Evolutionary conservation across 371 early-diverging fungal genomes (phyloP).

Genomic region (Mucor sp.): DNA sequence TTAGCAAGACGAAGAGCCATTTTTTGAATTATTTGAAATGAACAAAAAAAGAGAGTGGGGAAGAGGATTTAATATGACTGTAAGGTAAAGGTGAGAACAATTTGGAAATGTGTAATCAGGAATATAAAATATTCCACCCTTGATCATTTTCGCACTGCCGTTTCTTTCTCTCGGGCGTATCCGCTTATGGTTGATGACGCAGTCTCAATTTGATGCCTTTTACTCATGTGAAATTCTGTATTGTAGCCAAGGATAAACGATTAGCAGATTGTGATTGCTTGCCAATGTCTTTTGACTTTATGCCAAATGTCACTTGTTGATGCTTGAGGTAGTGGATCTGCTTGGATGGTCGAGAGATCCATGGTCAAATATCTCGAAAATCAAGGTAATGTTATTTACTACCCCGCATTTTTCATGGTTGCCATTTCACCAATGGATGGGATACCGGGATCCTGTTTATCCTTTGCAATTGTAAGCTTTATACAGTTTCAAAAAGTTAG

Average conservation of each 20-base stretch:
- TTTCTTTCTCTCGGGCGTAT: slow-evolving; percentile 2
- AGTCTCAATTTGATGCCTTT: not conserved
- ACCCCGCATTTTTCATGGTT: not conserved
- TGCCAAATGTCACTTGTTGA: not conserved
- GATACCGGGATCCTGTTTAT: not conserved
- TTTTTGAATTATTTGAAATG: not conserved
- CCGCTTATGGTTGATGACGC: slow-evolving; percentile 16
- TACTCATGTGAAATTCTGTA: slow-evolving; percentile 10
- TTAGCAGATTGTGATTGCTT: not conserved
- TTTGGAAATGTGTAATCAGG: slow-evolving; percentile 2
- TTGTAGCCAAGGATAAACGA: slow-evolving; percentile 1
- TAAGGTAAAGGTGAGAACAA: slow-evolving; percentile 7
- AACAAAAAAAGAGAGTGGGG: slow-evolving; percentile 25
- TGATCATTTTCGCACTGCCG: slow-evolving; percentile 8
- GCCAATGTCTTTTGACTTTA: not conserved
- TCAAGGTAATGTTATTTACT: not conserved
- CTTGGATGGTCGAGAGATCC: not conserved
- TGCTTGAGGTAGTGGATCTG: not conserved
- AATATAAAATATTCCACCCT: slow-evolving; percentile 7
- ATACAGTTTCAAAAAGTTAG: not conserved
- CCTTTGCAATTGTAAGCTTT: not conserved
- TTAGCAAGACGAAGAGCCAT: slow-evolving; percentile 49
- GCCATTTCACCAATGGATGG: not conserved
- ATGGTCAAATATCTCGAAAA: not conserved
- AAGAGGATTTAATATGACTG: slow-evolving; percentile 14